A percentile compares a stretch with the other conserved stretches of the same genome.
These are phyloP conservation scores for Apiospora marii DNA, from an alignment of 2,329 filamentous ascomycete species.

Conservation along the genomic window DNA sequence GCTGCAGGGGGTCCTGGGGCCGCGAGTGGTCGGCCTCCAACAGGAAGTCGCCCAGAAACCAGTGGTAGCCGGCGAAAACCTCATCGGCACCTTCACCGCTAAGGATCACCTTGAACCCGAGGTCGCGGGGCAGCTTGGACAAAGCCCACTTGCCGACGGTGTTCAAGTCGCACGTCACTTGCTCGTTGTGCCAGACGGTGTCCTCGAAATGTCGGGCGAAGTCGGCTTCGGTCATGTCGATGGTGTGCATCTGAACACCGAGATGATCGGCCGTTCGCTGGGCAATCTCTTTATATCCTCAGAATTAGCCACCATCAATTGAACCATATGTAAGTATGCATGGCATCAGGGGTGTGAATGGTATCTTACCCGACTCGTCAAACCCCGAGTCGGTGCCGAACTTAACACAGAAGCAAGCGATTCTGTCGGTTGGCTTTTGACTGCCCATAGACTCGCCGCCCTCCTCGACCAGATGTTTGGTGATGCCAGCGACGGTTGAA, in stretches of 20 bases:
- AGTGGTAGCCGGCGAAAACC: slow-evolving; percentile 32
- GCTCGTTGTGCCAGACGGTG: slow-evolving; percentile 51
- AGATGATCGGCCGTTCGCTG: slow-evolving; percentile 54
- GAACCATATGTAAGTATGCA: background rate
- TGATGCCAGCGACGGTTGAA: slow-evolving; percentile 63
- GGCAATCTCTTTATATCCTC: slow-evolving; percentile 28
- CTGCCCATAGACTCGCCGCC: slow-evolving; percentile 56
- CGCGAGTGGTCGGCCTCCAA: slow-evolving; percentile 28
- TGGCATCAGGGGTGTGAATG: too few relatives aligned
- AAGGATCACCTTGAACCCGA: slow-evolving; percentile 47
- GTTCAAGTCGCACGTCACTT: slow-evolving; percentile 52
- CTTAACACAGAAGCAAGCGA: slow-evolving; percentile 57
- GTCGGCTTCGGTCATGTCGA: slow-evolving; percentile 38
- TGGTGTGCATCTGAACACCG: slow-evolving; percentile 47
- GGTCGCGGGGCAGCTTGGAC: slow-evolving; percentile 49
- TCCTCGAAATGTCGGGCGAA: slow-evolving; percentile 57
- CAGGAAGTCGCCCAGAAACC: slow-evolving; percentile 31
- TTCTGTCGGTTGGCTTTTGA: slow-evolving; percentile 38
- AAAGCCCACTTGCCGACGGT: slow-evolving; percentile 55
- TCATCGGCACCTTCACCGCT: slow-evolving; percentile 33
- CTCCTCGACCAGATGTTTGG: slow-evolving; percentile 57
- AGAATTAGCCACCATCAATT: background rate
- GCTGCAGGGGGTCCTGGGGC: slow-evolving; percentile 26
- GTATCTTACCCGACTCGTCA: slow-evolving; percentile 53
- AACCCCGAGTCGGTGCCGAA: slow-evolving; percentile 57